These are phyloP conservation scores for Epichloe baconii DNA, from an alignment of 2,329 filamentous ascomycete species.

Conservation along the genomic window DNA sequence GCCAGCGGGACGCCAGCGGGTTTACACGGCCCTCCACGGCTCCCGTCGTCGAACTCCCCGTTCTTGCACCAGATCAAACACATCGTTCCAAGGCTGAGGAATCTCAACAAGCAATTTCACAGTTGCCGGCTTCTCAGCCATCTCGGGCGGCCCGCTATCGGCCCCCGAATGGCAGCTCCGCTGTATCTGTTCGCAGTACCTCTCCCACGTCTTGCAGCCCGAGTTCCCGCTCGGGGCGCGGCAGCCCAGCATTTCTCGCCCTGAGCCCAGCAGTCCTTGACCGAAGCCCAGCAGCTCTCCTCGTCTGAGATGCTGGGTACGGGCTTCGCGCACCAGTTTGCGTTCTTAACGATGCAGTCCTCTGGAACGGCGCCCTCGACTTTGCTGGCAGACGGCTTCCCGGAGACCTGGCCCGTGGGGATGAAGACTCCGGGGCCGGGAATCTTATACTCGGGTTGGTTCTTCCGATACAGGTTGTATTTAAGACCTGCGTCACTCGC, in stretches of 20 bases:
- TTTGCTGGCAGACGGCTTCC: slow-evolving; percentile 8
- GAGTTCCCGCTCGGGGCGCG: slow-evolving; percentile 45
- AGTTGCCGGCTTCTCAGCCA: slow-evolving; percentile 22
- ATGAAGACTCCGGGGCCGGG: slow-evolving; percentile 38
- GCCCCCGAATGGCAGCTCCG: slow-evolving; percentile 27
- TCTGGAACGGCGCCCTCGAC: slow-evolving; percentile 37
- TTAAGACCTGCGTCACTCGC: slow-evolving; percentile 39
- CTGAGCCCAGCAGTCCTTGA: slow-evolving; percentile 46
- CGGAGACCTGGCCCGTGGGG: slow-evolving; percentile 16
- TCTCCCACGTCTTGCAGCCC: slow-evolving; percentile 49
- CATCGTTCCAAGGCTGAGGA: slow-evolving; percentile 17
- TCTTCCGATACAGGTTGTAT: slow-evolving; percentile 50
- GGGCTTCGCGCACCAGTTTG: slow-evolving; percentile 58
- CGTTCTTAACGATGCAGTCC: slow-evolving; percentile 50
- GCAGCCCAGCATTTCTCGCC: slow-evolving; percentile 43
- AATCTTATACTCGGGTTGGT: slow-evolving; percentile 38
- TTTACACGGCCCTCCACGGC: not conserved
- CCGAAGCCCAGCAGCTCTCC: slow-evolving; percentile 45
- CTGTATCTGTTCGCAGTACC: slow-evolving; percentile 42
- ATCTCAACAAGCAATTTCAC: slow-evolving; percentile 20
- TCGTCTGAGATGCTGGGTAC: slow-evolving; percentile 42
- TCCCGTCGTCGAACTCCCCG: not conserved
- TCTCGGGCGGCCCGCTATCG: slow-evolving; percentile 35
- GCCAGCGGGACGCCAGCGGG: not conserved
- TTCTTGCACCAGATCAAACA: not conserved